Conservation (phyloP, 176 grass and related monocot species). For the Musa schizocarpa region DNA sequence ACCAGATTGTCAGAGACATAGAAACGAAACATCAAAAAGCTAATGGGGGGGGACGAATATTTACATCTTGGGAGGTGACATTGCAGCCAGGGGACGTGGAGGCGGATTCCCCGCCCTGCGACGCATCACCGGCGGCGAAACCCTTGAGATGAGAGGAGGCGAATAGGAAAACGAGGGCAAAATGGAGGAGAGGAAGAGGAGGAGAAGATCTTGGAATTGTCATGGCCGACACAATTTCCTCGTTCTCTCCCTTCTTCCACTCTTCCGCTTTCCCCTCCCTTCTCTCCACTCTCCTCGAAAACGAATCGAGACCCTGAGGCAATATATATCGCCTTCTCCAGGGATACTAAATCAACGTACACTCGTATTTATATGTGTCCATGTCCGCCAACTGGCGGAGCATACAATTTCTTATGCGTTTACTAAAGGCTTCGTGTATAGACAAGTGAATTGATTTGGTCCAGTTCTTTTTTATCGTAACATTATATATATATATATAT, state of each 20-base stretch:
- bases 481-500: no score
- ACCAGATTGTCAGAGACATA: background rate
- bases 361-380: no score
- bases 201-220: slow-evolving; percentile 20
- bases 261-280: background rate
- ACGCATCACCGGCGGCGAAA: slow-evolving; percentile 19
- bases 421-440: no score
- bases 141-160: slow-evolving; percentile 12
- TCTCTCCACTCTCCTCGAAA: no score
- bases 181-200: slow-evolving; percentile 20
- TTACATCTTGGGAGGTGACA: slow-evolving; percentile 49
- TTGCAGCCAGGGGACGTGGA: slow-evolving; percentile 60
- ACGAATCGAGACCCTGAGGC: no score
- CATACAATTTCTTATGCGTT: no score
- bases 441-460: no score
- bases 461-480: no score
- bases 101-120: slow-evolving; percentile 35
- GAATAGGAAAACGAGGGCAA: slow-evolving; percentile 8
- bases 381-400: no score
- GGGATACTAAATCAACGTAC: no score
- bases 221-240: slow-evolving; percentile 20
- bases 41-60: background rate
- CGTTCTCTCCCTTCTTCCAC: background rate
- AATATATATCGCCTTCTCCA: no score
- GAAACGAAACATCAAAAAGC: background rate